Evolutionary conservation across 2,329 filamentous ascomycete genomes (phyloP).

Genomic region (Aspergillus sp.): DNA sequence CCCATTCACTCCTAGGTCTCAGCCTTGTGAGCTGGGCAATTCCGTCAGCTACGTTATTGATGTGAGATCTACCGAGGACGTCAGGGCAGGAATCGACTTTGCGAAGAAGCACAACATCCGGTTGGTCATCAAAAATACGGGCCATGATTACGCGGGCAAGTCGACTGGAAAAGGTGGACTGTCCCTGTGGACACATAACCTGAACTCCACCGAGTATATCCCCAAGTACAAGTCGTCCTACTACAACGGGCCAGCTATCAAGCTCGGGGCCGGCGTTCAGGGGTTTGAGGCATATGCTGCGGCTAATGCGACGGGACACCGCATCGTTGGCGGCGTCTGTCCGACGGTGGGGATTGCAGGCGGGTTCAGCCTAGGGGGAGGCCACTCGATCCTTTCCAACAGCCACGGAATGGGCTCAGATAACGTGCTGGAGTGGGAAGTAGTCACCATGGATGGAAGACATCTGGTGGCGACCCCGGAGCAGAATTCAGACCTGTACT

Average conservation of each 20-base stretch:
- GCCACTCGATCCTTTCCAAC: conserved; percentile 55
- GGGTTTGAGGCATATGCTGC: conserved; percentile 52
- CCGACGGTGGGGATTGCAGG: conserved; percentile 60
- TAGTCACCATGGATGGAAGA: conserved; percentile 46
- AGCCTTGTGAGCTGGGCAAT: background rate
- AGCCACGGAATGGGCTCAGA: conserved; percentile 55
- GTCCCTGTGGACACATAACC: conserved; percentile 5
- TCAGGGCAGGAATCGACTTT: conserved; percentile 1
- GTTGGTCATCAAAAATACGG: background rate
- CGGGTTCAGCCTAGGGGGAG: conserved; percentile 61
- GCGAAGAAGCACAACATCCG: conserved; percentile 7
- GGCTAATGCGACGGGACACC: conserved; percentile 49
- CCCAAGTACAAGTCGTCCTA: conserved; percentile 36
- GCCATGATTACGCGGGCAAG: conserved; percentile 1
- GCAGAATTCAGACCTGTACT: conserved; percentile 23
- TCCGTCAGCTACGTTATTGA: conserved; percentile 42
- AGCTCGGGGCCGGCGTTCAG: conserved; percentile 56
- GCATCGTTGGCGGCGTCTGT: conserved; percentile 56
- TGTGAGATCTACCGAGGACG: background rate
- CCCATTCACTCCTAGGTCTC: background rate
- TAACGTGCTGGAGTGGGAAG: conserved; percentile 52
- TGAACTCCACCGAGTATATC: conserved; percentile 12
- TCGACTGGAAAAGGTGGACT: background rate
- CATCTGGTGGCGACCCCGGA: conserved; percentile 16
- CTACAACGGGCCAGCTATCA: conserved; percentile 57